Evolutionary conservation across 2,329 filamentous ascomycete species (phyloP), one percentile per base, ranked within the genome.

Genomic region (Penicillium frequentans): DNA sequence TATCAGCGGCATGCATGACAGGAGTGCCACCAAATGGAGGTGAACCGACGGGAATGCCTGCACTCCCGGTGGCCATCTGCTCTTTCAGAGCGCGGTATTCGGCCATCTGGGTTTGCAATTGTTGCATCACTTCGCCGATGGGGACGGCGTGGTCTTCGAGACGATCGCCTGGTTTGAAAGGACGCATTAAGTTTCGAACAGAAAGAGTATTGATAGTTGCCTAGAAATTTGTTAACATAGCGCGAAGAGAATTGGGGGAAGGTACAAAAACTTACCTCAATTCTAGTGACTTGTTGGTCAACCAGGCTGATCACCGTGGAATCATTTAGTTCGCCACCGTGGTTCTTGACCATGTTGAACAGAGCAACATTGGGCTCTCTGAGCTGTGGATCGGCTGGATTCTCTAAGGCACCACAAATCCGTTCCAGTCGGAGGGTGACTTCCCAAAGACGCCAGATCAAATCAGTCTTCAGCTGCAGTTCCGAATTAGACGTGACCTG

Each of bases 221-320:
- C 91, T 96, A 23, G n/a, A 75, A 67, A 49, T 47, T 23, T 21
- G 58, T 64, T 27, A 65, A 52, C 1, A 47, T 19, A 23, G 23
- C 24, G 52, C 13, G 7, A 48, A 29, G 27, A 23, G 2, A 43
- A 11, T 52, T 29, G n/a, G 33, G 23, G 11, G 1, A 37, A 10
- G 1, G 16, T 11, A 54, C 35, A 13, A n/a, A 19, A 21, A 55
- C 88, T 76, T 81, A 96, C 92, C 86, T 99, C 95, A 72, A 99
- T 96, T 69, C 95, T 86, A 72, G 90, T 93, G 65, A 99, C 90
- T 82, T 97, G 92, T 72, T 98, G 93, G 72, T 96, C 93, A 73
- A 98, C 84, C 69, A 99, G 91, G 69, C 91, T 92, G 55, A 96
- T 77, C 75, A 98, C 79, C 75, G 96, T 93, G 52, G 86, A 82